These are phyloP conservation scores for Amanita jacksonii DNA, from an alignment of 768 basidiomycete species.

Conservation along the genomic window DNA sequence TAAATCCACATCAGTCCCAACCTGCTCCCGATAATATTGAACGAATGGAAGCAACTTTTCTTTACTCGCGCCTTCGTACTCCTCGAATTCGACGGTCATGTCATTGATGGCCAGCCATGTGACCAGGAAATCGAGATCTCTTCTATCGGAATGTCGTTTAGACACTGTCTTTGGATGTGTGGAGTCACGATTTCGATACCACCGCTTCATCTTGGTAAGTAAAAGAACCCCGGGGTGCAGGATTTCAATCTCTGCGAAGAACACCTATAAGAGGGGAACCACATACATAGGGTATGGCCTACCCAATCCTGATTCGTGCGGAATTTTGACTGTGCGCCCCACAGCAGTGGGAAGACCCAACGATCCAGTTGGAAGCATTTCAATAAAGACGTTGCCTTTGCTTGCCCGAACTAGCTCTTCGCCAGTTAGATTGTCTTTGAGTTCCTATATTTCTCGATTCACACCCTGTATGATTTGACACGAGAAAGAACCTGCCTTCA, in stretches of 20 bases:
- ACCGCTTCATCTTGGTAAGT: slow-evolving; percentile 23
- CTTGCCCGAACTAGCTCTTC: slow-evolving; percentile 13
- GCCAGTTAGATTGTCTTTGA: slow-evolving; percentile 11
- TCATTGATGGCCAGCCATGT: slow-evolving; percentile 15
- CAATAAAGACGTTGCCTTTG: slow-evolving; percentile 17
- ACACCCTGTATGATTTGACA: not conserved
- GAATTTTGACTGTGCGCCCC: slow-evolving; percentile 10
- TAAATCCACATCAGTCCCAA: slow-evolving; percentile 8
- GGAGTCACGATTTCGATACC: slow-evolving; percentile 16
- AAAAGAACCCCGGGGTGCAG: slow-evolving; percentile 18
- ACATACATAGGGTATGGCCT: slow-evolving; percentile 1
- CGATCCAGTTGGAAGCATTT: slow-evolving; percentile 15
- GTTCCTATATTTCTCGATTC: slow-evolving; percentile 11
- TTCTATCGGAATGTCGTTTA: slow-evolving; percentile 14
- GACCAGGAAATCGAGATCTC: slow-evolving; percentile 16
- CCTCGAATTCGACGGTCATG: slow-evolving; percentile 17
- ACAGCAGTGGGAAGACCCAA: slow-evolving; percentile 15
- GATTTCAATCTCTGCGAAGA: slow-evolving; percentile 12
- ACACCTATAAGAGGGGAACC: not conserved
- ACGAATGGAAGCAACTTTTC: slow-evolving; percentile 15
- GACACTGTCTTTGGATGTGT: slow-evolving; percentile 17
- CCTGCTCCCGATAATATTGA: slow-evolving; percentile 10
- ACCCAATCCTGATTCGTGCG: slow-evolving; percentile 10
- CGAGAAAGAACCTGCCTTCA: slow-evolving; percentile 12
- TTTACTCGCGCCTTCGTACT: slow-evolving; percentile 16